Evolutionary conservation across 495 filamentous ascomycete species (phyloP), one percentile per base, ranked within the genome.

Genomic region (Venustampulla echinocandica): DNA sequence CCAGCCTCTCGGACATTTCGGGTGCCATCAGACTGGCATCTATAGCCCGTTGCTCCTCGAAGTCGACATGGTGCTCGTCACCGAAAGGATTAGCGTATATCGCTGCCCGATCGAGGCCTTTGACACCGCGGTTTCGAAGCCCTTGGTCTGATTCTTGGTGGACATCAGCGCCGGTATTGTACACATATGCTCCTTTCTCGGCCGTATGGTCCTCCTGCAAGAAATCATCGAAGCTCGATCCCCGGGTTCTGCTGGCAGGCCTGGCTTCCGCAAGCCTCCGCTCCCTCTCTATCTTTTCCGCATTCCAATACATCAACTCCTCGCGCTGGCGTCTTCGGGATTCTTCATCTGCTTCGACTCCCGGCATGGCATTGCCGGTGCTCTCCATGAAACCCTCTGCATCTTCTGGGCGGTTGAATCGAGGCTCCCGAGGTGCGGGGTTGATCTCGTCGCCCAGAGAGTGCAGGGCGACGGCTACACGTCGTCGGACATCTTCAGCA

Each of bases 381-480:
- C 69, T 70, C 43, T 65, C 55, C 14, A 75, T 49, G 59, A 77
- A 77, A 9, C 73, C 74, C 30, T 76, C 65, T 40, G 73, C 74
- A 64, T 77, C 74, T 60, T 77, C 74, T 44, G 74, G 74, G 18
- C 73, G 62, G 55, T 76, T 76, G 61, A 76, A 77, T 14, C 67
- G 60, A 28, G 73, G 74, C 40, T 70, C 53, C 34, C 55, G 55
- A 41, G 39, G 14, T 4, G 24, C 17, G 18, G 85, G 81, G 47
- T 80, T 76, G 44, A 89, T 73, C 47, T 80, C 84, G 59, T 90
- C 86, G 42, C 84, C 86, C 1, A 90, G 74, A 32, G 74, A 74
- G 57, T 90, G 82, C 20, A 94, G 65, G 13, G 85, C 85, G 47
- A 87, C 61, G 27, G 85, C 85, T 47, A 92, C 79, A 55, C 84